Base-by-base conservation (phyloP, 1,284 basidiomycete genomes). In the Cryptococcus sp. region DNA sequence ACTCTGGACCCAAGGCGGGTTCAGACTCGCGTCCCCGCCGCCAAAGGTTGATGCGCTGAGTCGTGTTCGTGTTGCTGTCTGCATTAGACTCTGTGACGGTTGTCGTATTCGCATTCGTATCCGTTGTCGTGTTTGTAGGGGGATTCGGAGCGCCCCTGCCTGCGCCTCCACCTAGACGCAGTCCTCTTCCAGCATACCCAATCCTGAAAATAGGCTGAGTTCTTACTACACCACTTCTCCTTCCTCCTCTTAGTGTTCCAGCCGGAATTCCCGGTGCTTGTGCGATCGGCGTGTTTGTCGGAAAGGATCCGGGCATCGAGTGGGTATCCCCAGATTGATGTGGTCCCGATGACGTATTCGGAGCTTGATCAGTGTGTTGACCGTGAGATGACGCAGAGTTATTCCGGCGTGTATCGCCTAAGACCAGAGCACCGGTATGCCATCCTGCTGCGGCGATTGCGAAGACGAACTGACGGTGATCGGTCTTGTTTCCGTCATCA, bases 391-490 rank as follows among this genome's bases (percentile, higher is more conserved):
- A 34, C 8, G 29, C 29, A 34, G 29, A 4, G 2, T 4, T 7
- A 10, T 49, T 50, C 49, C 11, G 17, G 5, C 46, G 40, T 53
- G 48, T 34, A 49, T 61, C 62, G 70, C 91, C 89, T 29, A 93
- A 87, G 1, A 90, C 89, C 50, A 94, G 79, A 0, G 90, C 90
- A 11, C 91, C 92, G 57, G 85, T 89, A 69, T 94, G 92, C 91
- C 91, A 92, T 15, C 91, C 92, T 0, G 86, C 84, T 4, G 90
- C 89, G 5, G 89, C 83, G 10, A 87, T 86, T 4, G 83, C 83
- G 65, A 93, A 89, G 63, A 88, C 91, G 67, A 89, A 93, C 13
- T 34, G 29, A 10, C 29, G 29, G 26, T 29, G 26, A 10, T 29
- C 26, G 61, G 81, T 80, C 50, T 87, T 81, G 15, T 65, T 61